Evolutionary conservation across 495 filamentous ascomycete genomes (phyloP), one percentile per base, ranked within the genome.

Genomic region (Filosporella fistucella): DNA sequence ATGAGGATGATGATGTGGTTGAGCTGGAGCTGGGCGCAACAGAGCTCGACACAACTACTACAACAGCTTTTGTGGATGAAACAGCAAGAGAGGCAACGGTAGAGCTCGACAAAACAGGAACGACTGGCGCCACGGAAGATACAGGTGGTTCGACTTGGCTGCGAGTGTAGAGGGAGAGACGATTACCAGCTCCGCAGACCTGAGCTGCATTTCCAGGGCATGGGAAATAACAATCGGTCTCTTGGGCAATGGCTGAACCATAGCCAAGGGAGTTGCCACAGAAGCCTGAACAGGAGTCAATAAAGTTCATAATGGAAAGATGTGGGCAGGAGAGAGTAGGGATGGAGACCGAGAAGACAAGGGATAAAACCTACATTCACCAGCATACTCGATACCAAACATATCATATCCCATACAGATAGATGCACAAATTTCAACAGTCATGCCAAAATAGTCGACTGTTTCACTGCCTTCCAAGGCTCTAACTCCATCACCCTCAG

Each of bases 161-260:
- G 5, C 18, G n/a, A 5, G 20, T 61, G 43, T 84, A 84, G 16
- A 83, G 56, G 30, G 71, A 77, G 9, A 85, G 58, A 12, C 69
- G 63, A 47, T 66, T 66, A 0, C 63, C 40, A 3, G 73, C 81
- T 33, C 81, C 81, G 50, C 81, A 84, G 47, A 65, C 57, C 49
- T 83, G 70, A 14, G 61, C 63, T 8, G 53, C 51, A 56, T 82
- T 72, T 32, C 73, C 78, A 37, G 67, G 71, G 63, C 81, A 85
- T 23, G 62, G 42, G 66, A 74, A 74, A 47, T 62, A 63, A 61
- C 81, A 84, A 22, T 69, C 72, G 13, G 59, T 14, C 28, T 13
- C 6, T 10, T 13, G 10, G 2, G 39, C 10, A 24, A 26, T 12
- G 6, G 22, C 18, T 4, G 17, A 25, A n/a, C 18, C 18, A 26